A percentile compares a stretch with the other conserved stretches of the same genome.
Conservation (phyloP, 1,139 yeast species). For the Debaryomyces sp. region DNA sequence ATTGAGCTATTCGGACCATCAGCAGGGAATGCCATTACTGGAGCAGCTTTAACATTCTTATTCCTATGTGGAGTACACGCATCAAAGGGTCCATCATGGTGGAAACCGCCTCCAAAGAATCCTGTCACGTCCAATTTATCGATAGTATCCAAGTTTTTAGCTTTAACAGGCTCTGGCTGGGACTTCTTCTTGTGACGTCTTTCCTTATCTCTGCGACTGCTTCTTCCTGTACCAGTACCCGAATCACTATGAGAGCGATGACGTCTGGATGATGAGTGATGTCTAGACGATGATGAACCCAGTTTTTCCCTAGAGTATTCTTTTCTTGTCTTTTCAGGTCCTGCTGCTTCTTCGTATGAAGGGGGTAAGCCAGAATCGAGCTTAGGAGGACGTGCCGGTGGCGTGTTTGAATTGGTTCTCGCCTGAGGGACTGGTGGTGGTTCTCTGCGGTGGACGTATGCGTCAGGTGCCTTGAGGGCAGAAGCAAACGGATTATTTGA, state of each 20-base stretch:
- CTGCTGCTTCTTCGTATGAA: constrained; percentile 71
- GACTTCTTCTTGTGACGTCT: constrained; percentile 29
- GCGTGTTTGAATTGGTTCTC: constrained; percentile 15
- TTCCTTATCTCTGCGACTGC: constrained; percentile 14
- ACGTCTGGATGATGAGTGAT: constrained; percentile 21
- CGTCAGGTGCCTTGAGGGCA: constrained; percentile 41
- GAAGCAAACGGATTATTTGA: constrained; percentile 63
- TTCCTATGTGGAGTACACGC: constrained; percentile 98
- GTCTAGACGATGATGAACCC: constrained; percentile 24
- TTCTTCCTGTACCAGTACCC: constrained; percentile 10
- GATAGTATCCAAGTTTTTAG: constrained; percentile 81
- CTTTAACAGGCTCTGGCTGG: constrained; percentile 46
- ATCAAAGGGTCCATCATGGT: constrained; percentile 98
- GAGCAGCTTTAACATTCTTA: constrained; percentile 78
- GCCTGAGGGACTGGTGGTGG: constrained; percentile 34
- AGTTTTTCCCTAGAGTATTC: constrained; percentile 58
- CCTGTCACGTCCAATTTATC: constrained; percentile 96
- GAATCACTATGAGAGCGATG: constrained; percentile 19
- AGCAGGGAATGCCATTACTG: constrained; percentile 91
- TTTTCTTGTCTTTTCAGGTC: constrained; percentile 39
- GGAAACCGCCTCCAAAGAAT: constrained; percentile 92
- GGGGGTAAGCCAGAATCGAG: constrained; percentile 45
- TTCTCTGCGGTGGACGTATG: constrained; percentile 37
- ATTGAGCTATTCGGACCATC: constrained; percentile 94
- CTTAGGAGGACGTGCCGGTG: constrained; percentile 39